phyloP scores from a whole-genome alignment of 2,329 filamentous ascomycete species.

The Cryphonectria carpinicola region DNA sequence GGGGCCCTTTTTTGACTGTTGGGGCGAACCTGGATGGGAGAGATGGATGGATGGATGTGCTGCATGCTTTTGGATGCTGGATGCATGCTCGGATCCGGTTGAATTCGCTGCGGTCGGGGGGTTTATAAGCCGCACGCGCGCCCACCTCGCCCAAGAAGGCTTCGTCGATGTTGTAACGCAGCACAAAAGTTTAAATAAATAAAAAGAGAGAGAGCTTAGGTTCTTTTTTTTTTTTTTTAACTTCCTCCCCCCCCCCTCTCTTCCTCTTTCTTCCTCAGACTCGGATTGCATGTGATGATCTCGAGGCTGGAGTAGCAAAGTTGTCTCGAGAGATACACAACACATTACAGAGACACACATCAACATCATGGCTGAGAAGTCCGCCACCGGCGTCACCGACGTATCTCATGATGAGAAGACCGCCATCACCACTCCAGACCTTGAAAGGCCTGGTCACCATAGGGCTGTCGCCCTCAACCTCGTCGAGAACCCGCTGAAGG shows the following conservation, averaged over 20 bases:
- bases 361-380: conserved; percentile 6
- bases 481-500: conserved; percentile 40
- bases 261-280: not conserved
- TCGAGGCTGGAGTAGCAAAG: not conserved
- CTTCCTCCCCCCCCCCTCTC: too few relatives aligned
- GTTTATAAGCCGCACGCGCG: conserved; percentile 5
- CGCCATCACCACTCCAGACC: not conserved
- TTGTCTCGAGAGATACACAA: not conserved
- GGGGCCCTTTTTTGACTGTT: not conserved
- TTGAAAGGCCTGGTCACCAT: conserved; percentile 29
- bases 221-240: not conserved
- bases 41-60: too few relatives aligned
- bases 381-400: conserved; percentile 1
- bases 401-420: conserved; percentile 16
- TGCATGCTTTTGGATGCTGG: not conserved
- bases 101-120: conserved; percentile 1
- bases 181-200: too few relatives aligned
- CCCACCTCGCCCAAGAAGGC: not conserved
- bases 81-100: conserved; percentile 1
- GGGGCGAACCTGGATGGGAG: too few relatives aligned
- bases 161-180: not conserved
- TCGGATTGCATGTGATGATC: not conserved
- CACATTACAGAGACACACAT: not conserved
- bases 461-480: conserved; percentile 38
- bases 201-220: not conserved